Evolutionary conservation across 768 basidiomycete genomes (phyloP).

Genomic region (Neoboletus magnificus): DNA sequence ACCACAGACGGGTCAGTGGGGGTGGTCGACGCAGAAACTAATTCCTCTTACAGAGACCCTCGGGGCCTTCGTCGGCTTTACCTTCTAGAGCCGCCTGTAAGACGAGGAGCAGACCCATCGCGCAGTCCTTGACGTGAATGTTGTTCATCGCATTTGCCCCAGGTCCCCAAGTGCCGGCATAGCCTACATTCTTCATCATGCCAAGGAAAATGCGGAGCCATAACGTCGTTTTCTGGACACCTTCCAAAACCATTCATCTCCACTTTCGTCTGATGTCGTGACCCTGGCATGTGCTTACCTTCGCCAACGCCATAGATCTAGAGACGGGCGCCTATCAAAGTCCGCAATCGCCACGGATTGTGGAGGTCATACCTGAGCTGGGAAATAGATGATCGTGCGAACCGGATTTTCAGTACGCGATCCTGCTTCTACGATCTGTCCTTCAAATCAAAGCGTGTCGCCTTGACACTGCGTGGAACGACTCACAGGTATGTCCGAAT

Average conservation of each 20-base stretch:
- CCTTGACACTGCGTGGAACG: background rate
- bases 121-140: constrained; percentile 42
- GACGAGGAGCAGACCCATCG: constrained; percentile 33
- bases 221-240: constrained; percentile 37
- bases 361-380: constrained; percentile 26
- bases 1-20: background rate
- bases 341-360: background rate
- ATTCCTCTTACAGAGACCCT: constrained; percentile 38
- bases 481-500: constrained; percentile 31
- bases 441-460: background rate
- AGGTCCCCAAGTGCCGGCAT: constrained; percentile 42
- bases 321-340: background rate
- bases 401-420: constrained; percentile 38
- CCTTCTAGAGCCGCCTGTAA: constrained; percentile 41
- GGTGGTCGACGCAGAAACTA: too few species aligned
- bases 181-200: constrained; percentile 31
- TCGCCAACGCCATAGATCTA: constrained; percentile 44
- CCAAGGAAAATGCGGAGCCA: constrained; percentile 38
- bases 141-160: constrained; percentile 38
- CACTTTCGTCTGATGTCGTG: background rate
- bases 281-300: constrained; percentile 21
- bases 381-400: constrained; percentile 43
- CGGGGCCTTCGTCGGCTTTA: constrained; percentile 38
- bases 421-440: constrained; percentile 39
- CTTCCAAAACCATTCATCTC: constrained; percentile 7